Conservation (phyloP, 192 early-diverging fungal species). For the Backusella luteola region DNA sequence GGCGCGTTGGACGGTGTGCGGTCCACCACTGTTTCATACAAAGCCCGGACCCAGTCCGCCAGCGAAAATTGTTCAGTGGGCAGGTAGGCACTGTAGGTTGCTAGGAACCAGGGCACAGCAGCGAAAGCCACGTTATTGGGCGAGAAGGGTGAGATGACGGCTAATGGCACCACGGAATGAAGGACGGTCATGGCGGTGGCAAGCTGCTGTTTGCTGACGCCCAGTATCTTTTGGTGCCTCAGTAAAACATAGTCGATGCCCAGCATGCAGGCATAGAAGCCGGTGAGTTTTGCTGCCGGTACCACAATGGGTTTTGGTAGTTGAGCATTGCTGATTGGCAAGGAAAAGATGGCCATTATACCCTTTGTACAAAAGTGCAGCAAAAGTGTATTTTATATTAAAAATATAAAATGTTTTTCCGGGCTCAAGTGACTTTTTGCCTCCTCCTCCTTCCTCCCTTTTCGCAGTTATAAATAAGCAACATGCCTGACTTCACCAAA, state of each 20-base stretch:
- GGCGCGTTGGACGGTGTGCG: too few species aligned
- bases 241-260: constrained; percentile 2
- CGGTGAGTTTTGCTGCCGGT: not conserved
- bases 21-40: not conserved
- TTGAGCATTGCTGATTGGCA: not conserved
- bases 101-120: constrained; percentile 7
- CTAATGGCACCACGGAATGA: not conserved
- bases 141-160: not conserved
- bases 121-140: constrained; percentile 4
- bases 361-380: not conserved
- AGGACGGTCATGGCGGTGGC: not conserved
- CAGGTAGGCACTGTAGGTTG: not conserved
- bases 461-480: not conserved
- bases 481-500: not conserved
- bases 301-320: not conserved
- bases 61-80: not conserved
- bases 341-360: not conserved
- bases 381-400: too few species aligned
- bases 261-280: constrained; percentile 2
- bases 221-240: not conserved
- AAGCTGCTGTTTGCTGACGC: not conserved
- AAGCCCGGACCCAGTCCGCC: not conserved
- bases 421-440: not conserved
- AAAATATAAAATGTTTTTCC: not conserved
- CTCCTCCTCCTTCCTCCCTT: not conserved